Evolutionary conservation across 108 stramenopile genomes (phyloP).

Genomic region (Aurantiochytrium sp.): DNA sequence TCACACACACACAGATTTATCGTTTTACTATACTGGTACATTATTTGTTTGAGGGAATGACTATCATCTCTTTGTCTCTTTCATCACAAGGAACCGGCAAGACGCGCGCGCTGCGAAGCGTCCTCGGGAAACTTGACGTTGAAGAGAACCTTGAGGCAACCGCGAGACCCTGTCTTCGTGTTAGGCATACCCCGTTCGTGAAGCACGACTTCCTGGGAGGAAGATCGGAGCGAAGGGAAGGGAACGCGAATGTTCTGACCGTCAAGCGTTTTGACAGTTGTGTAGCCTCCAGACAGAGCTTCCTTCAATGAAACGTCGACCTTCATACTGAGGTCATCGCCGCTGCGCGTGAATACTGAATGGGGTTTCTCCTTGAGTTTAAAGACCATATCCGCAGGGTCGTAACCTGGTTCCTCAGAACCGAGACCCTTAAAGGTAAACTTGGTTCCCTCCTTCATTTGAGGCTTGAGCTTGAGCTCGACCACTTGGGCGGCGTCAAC

Average conservation of each 20-base stretch:
- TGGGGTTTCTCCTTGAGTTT: constrained; percentile 95
- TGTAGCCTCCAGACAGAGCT: constrained; percentile 59
- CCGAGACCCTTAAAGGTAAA: constrained; percentile 87
- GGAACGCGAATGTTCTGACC: neutral
- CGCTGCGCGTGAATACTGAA: constrained; percentile 87
- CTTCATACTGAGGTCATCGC: constrained; percentile 82
- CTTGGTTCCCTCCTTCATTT: constrained; percentile 85
- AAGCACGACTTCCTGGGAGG: neutral
- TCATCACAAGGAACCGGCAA: neutral
- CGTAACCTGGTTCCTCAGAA: constrained; percentile 88
- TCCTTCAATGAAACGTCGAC: constrained; percentile 83
- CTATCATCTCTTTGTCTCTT: too few species aligned
- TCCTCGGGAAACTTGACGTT: constrained; percentile 27
- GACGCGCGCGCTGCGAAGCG: neutral
- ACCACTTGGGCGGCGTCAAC: constrained; percentile 78
- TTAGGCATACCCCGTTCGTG: neutral
- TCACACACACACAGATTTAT: too few species aligned
- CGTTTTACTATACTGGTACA: too few species aligned
- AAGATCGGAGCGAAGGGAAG: neutral
- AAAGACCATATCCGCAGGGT: constrained; percentile 92
- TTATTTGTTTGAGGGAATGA: too few species aligned
- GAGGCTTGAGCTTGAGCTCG: constrained; percentile 92
- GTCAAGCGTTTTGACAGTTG: neutral
- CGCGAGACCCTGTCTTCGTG: neutral
- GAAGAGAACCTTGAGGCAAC: constrained; percentile 15